Evolutionary conservation across 1,284 basidiomycete genomes (phyloP).

Genomic region (Apiotrichum veenhuisii): DNA sequence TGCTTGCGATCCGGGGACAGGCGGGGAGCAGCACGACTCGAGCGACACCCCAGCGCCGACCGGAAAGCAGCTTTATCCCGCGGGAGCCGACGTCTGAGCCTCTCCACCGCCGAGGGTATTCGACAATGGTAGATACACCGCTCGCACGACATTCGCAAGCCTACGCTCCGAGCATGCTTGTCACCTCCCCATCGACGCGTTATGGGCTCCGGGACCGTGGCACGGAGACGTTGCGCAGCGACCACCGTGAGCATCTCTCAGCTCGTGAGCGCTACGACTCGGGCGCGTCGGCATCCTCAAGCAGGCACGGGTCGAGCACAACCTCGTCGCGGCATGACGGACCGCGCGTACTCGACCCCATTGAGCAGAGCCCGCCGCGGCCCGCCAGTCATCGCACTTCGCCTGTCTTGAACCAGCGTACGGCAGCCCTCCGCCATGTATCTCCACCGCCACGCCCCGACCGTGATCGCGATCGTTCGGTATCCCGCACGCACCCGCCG

Average conservation of each 20-base stretch:
- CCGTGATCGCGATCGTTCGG: too few species aligned
- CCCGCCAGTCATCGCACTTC: neutral
- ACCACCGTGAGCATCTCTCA: neutral
- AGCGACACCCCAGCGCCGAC: neutral
- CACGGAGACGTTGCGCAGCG: neutral
- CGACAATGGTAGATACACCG: conserved; percentile 5
- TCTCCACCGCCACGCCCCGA: neutral
- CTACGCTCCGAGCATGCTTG: neutral
- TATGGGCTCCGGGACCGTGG: neutral
- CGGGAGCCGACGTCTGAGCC: neutral
- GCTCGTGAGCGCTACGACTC: conserved; percentile 2
- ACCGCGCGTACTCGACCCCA: conserved; percentile 14
- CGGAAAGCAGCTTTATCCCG: neutral
- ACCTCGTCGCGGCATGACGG: conserved; percentile 1
- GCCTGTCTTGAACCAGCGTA: neutral
- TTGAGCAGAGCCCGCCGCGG: conserved; percentile 19
- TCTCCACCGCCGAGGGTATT: conserved; percentile 1
- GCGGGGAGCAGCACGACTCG: neutral
- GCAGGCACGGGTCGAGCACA: neutral
- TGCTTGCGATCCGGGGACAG: conserved; percentile 20
- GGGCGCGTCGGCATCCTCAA: neutral
- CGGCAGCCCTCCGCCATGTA: neutral
- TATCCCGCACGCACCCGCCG: neutral
- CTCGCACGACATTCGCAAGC: neutral
- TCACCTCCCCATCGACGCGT: conserved; percentile 1